phyloP scores from a whole-genome alignment of 2,329 filamentous ascomycete species.

The Fusarium fracticaudum region DNA sequence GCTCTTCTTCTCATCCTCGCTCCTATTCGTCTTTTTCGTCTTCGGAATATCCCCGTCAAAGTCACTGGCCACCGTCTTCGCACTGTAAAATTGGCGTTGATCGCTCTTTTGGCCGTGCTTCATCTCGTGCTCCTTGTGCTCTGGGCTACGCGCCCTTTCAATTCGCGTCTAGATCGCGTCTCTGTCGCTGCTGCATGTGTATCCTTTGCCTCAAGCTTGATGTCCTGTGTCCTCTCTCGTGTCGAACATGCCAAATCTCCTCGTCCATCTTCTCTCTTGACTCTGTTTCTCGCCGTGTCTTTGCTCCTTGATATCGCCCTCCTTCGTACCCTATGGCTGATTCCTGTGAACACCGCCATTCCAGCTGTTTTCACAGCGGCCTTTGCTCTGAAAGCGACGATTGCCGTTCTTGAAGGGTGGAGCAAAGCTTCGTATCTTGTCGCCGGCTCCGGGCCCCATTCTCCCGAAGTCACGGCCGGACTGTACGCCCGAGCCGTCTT shows the following conservation, averaged over 20 bases:
- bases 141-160: slow-evolving; percentile 40
- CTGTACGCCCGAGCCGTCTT: slow-evolving; percentile 51
- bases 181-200: slow-evolving; percentile 47
- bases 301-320: slow-evolving; percentile 48
- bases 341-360: slow-evolving; percentile 38
- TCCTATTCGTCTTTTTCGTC: slow-evolving; percentile 45
- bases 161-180: slow-evolving; percentile 37
- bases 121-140: slow-evolving; percentile 48
- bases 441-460: slow-evolving; percentile 39
- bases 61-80: slow-evolving; percentile 41
- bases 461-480: slow-evolving; percentile 52
- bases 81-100: slow-evolving; percentile 42
- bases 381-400: slow-evolving; percentile 48
- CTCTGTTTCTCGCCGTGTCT: slow-evolving; percentile 48
- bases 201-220: slow-evolving; percentile 46
- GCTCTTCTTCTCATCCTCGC: slow-evolving; percentile 44
- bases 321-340: slow-evolving; percentile 49
- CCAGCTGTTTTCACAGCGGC: slow-evolving; percentile 49
- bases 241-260: slow-evolving; percentile 47
- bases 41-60: slow-evolving; percentile 40
- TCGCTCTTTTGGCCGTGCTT: slow-evolving; percentile 42
- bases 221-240: slow-evolving; percentile 46
- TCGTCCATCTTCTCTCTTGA: slow-evolving; percentile 47
- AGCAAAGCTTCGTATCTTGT: slow-evolving; percentile 50
- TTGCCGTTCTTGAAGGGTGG: slow-evolving; percentile 51